Conservation (phyloP, 805 yeast genomes). For the Schizosaccharomyces cryophilus region DNA sequence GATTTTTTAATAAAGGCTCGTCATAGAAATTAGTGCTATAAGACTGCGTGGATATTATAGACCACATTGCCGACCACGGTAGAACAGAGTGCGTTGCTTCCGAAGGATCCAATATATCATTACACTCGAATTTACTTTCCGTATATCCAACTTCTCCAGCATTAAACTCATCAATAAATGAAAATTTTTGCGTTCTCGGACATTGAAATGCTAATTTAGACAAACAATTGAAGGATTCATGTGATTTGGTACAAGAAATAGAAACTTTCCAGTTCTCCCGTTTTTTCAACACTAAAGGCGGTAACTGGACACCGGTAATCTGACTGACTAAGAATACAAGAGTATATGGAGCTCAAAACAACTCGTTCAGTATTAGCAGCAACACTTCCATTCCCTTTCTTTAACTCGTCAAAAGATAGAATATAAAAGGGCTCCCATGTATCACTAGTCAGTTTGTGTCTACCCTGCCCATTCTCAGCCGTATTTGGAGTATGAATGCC, state of each 20-base stretch:
- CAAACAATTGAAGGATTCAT: background rate
- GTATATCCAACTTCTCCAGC: background rate
- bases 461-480: background rate
- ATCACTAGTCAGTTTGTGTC: background rate
- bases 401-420: background rate
- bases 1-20: background rate
- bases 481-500: background rate
- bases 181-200: background rate
- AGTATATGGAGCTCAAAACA: background rate
- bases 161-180: background rate
- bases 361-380: background rate
- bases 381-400: background rate
- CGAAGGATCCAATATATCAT: background rate
- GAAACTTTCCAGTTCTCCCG: background rate
- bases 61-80: conserved; percentile 1
- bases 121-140: background rate
- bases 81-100: background rate
- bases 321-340: background rate
- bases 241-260: background rate
- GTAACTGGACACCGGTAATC: background rate
- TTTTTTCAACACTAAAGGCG: background rate
- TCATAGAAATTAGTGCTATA: background rate
- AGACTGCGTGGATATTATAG: background rate
- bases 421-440: background rate
- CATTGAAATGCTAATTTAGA: background rate